Evolutionary conservation across 441 rosid genomes (phyloP).

Genomic region (Cnidoscolus chayamansa): DNA sequence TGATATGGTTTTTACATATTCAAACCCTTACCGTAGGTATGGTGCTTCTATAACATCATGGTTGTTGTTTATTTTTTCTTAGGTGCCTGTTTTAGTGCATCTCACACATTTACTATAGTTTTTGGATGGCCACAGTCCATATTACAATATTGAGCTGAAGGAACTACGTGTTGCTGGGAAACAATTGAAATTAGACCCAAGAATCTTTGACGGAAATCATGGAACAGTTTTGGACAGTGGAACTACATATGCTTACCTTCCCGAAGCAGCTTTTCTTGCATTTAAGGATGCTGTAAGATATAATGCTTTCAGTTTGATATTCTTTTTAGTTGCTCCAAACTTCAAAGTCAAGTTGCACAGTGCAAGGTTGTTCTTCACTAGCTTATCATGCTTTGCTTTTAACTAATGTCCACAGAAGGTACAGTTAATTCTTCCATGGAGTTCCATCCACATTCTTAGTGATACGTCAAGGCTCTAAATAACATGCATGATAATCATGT

Average conservation of each 20-base stretch:
- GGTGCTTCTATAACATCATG: neutral
- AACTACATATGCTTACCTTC: conserved; percentile 86
- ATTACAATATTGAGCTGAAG: conserved; percentile 92
- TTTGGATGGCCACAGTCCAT: conserved; percentile 55
- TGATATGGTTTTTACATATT: conserved; percentile 62
- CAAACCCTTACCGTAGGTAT: conserved; percentile 55
- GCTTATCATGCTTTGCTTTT: neutral
- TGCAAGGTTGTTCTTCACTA: neutral
- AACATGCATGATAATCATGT: neutral
- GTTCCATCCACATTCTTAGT: neutral
- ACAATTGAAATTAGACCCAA: conserved; percentile 54
- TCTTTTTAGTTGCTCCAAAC: neutral
- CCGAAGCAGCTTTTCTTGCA: conserved; percentile 67
- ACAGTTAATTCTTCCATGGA: neutral
- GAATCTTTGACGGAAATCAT: conserved; percentile 68
- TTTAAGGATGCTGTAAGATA: conserved; percentile 63
- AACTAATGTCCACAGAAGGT: too few species aligned
- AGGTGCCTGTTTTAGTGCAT: conserved; percentile 25
- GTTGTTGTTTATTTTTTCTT: neutral
- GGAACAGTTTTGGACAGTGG: conserved; percentile 92
- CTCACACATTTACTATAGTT: conserved; percentile 32
- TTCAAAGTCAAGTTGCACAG: neutral
- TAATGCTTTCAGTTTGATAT: neutral
- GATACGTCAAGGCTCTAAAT: neutral
- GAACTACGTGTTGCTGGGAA: conserved; percentile 86